These are phyloP conservation scores for Candida broadrunensis DNA, from an alignment of 805 yeast species.

Conservation along the genomic window DNA sequence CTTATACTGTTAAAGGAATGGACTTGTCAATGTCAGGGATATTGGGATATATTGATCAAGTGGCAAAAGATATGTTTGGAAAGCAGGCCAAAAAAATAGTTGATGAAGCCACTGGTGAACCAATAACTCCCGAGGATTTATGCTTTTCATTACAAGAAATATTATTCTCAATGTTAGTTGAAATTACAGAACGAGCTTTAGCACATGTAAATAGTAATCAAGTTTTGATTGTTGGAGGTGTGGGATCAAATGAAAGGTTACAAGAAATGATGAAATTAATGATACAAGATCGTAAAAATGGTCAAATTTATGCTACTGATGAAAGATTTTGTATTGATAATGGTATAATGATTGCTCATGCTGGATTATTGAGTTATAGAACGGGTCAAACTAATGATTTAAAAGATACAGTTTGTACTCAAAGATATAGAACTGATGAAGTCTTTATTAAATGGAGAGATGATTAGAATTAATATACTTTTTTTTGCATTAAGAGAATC, in stretches of 20 bases:
- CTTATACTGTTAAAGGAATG: conserved; percentile 99
- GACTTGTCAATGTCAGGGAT: conserved; percentile 96
- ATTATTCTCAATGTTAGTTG: conserved; percentile 92
- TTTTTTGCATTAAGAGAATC: not conserved
- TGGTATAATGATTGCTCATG: conserved; percentile 99
- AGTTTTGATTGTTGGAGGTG: conserved; percentile 96
- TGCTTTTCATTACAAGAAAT: conserved; percentile 93
- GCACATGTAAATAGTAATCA: conserved; percentile 91
- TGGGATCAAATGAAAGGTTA: conserved; percentile 89
- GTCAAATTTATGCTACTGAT: conserved; percentile 91
- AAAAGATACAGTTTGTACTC: conserved; percentile 80
- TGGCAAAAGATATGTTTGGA: conserved; percentile 71
- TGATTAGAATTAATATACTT: conserved; percentile 22
- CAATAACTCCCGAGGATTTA: conserved; percentile 76
- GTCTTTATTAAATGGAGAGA: conserved; percentile 90
- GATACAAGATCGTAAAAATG: conserved; percentile 81
- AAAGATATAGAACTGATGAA: conserved; percentile 91
- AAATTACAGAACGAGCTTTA: conserved; percentile 97
- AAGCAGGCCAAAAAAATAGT: conserved; percentile 37
- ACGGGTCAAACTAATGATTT: conserved; percentile 68
- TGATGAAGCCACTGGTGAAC: conserved; percentile 44
- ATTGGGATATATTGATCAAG: conserved; percentile 74
- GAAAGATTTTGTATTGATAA: conserved; percentile 96
- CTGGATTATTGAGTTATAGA: conserved; percentile 83
- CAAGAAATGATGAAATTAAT: conserved; percentile 96